Evolutionary conservation across 1,139 yeast species (phyloP), one percentile per base, ranked within the genome.

Genomic region (Meyerozyma sp.): DNA sequence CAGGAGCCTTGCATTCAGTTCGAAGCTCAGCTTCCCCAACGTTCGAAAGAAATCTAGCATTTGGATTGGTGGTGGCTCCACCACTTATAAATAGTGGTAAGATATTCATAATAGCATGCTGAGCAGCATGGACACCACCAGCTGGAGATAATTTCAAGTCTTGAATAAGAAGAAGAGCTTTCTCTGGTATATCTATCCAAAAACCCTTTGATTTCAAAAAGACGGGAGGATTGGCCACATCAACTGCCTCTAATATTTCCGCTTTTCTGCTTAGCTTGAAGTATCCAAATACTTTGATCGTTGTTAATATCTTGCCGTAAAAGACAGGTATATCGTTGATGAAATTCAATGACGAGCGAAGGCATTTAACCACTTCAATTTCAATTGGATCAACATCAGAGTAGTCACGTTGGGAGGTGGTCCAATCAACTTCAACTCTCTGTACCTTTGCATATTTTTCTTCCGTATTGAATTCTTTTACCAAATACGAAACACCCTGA

Each of bases 1-100:
- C 95, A 0, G 98, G 97, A 0, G 98, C 96, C 55, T 93, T 93
- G 62, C 99, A 93, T 61, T 93, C 99, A 0, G 98, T 89, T 43
- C 77, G 77, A 13, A 93, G 74, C 53, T 91, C 98, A 39, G 84
- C 83, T 42, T 69, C 74, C 0, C 74, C 74, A 7, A 69, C 49
- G 38, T 51, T 59, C 1, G 71, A 62, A 2, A 78, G 75, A n/a
- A 81, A 81, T 34, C 80, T 73, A 8, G 78, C 78, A 46, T 66
- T 66, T 0, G 68, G 65, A 36, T 63, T 58, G 4, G 70, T 62
- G n/a, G 65, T 58, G 1, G 70, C 70, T 2, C 68, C 66, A 2
- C 74, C 73, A 45, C 63, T 62, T 5, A 73, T 66, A 49, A 79
- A 79, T 5, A 76, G 54, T 0, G 96, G 95, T 23, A 90, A 61